Percentiles rank a stretch among this genome's conserved stretches.
These are phyloP conservation scores for Pseudozyma pruni DNA, from an alignment of 1,284 basidiomycete species.

Conservation along the genomic window DNA sequence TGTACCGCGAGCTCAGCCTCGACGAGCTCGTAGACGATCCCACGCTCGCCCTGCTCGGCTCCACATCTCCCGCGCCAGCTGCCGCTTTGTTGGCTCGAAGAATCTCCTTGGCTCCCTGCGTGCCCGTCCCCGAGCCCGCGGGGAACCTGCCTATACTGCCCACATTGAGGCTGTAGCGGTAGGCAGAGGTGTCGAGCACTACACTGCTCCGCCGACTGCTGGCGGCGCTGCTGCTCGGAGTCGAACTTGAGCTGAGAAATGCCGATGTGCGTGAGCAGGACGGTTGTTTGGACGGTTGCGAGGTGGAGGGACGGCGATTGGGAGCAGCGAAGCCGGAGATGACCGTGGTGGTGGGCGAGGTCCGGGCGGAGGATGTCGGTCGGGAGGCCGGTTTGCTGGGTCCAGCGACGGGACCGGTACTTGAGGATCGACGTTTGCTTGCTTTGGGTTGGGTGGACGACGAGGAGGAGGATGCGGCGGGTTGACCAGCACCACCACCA, in stretches of 20 bases:
- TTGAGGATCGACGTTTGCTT: background rate
- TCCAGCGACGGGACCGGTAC: background rate
- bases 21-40: constrained; percentile 13
- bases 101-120: constrained; percentile 25
- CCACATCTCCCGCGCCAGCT: background rate
- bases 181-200: constrained; percentile 15
- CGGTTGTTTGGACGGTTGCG: background rate
- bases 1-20: constrained; percentile 18
- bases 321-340: constrained; percentile 7
- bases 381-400: background rate
- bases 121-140: background rate
- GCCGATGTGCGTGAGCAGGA: background rate
- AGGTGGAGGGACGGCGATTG: background rate
- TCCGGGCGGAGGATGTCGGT: background rate
- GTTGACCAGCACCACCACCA: no score
- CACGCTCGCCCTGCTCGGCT: constrained; percentile 1
- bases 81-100: constrained; percentile 5
- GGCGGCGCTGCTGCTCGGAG: constrained; percentile 10
- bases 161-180: constrained; percentile 32
- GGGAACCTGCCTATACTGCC: constrained; percentile 24
- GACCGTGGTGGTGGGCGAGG: background rate
- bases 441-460: no score
- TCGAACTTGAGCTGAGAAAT: background rate
- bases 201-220: constrained; percentile 26
- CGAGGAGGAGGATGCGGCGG: no score